Evolutionary conservation across 345 rosid genomes (phyloP).

Genomic region (Arabis alpina): DNA sequence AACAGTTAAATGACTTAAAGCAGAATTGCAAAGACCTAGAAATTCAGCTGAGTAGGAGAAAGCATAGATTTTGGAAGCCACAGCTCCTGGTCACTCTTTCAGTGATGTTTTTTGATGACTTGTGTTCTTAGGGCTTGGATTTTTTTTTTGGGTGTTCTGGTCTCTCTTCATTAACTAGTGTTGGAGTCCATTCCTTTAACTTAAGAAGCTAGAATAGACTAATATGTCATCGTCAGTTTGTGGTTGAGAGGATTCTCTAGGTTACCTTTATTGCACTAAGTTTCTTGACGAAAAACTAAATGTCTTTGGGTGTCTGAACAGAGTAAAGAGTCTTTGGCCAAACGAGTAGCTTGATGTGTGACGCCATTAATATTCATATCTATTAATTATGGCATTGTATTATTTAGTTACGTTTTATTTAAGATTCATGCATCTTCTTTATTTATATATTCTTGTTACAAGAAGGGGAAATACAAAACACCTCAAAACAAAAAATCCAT

Average conservation of each 20-base stretch:
- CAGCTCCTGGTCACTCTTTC: background rate
- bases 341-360: conserved; percentile 35
- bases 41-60: background rate
- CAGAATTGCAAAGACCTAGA: background rate
- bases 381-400: conserved; percentile 18
- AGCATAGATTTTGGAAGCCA: background rate
- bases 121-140: background rate
- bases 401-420: conserved; percentile 23
- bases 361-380: conserved; percentile 20
- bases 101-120: background rate
- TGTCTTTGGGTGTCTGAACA: conserved; percentile 18
- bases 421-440: conserved; percentile 32
- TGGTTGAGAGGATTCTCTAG: background rate
- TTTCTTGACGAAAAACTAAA: conserved; percentile 23
- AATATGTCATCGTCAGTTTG: background rate
- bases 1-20: background rate
- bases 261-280: conserved; percentile 2
- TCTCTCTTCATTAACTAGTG: background rate
- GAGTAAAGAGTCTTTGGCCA: conserved; percentile 20
- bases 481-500: conserved; percentile 2
- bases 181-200: background rate
- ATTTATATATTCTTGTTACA: conserved; percentile 35
- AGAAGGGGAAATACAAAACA: background rate
- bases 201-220: background rate
- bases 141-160: background rate